Base-by-base conservation (phyloP, 1,284 basidiomycete species). In the Microbotryum scabiosae region DNA sequence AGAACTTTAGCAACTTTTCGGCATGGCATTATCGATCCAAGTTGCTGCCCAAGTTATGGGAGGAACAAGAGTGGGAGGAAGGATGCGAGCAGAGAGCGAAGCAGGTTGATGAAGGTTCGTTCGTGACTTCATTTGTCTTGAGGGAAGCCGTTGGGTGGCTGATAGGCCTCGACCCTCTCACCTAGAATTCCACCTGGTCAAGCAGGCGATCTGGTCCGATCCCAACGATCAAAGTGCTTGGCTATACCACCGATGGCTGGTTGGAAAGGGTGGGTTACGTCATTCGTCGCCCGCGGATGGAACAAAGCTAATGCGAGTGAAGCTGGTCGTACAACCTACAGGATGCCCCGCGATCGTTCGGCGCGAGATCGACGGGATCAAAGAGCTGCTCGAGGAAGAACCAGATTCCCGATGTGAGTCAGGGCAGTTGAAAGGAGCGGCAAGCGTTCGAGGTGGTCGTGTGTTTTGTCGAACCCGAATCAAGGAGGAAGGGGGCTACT, bases 1-100 rank as follows among this genome's bases (percentile, higher is more conserved):
- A 85, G 56, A 97, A 90, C 74, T 96, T 98, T 73, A 93, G 89
- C 52, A 98, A 99, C 75, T 98, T 97, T 74, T 94, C 90, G 61
- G 96, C 96, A 20, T 99, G 96, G 96, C 96, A 99, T 75, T 91
- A 94, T 69, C 83, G 96, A 28, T 88, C 90, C 2, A 93, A 94
- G 74, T 79, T 93, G 1, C 78, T 91, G 20, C 76, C 80, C 0
- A 80, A 79, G 4, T 72, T 90, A 7, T 93, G 89, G 89, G 78
- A 79, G 5, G 74, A 76, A 41, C 80, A 81, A 2, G 77, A 79
- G 53, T 73, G 82, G 20, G 79, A 84, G 62, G 77, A 79, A 44
- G 67, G 70, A 16, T 76, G 43, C 25, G 20, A 47, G 18, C 63
- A 65, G 28, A 41, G 65, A 57, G 9, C 21, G 36, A 41, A 55